Conservation (phyloP, 2,329 filamentous ascomycete genomes). For the Claviceps paspali region DNA sequence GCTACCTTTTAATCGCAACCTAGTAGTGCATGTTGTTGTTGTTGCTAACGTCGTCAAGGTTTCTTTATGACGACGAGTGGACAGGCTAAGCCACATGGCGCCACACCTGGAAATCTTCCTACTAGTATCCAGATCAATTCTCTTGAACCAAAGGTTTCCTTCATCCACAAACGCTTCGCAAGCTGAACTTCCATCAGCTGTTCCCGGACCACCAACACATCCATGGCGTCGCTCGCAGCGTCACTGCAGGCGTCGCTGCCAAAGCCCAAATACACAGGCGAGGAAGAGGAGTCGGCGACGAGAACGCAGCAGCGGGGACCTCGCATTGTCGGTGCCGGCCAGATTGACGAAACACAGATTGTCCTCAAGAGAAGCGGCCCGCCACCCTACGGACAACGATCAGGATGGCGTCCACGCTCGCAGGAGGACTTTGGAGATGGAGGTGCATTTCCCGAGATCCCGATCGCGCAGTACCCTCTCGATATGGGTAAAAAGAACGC, state of each 20-base stretch:
- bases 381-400: conserved; percentile 72
- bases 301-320: conserved; percentile 64
- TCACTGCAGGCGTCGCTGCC: conserved; percentile 70
- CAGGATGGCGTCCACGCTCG: conserved; percentile 78
- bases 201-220: conserved; percentile 3
- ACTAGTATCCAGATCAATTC: conserved; percentile 5
- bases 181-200: conserved; percentile 10
- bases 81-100: conserved; percentile 15
- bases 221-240: conserved; percentile 51
- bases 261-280: conserved; percentile 79
- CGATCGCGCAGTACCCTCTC: conserved; percentile 86
- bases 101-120: conserved; percentile 20
- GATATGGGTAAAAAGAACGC: conserved; percentile 79
- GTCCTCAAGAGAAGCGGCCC: conserved; percentile 72
- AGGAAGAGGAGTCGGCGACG: conserved; percentile 65
- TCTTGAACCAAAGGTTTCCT: background rate
- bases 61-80: background rate
- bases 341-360: conserved; percentile 74
- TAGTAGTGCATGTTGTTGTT: too few relatives aligned
- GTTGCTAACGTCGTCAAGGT: too few relatives aligned
- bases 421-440: conserved; percentile 93
- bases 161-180: conserved; percentile 5
- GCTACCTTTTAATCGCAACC: too few relatives aligned
- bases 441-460: conserved; percentile 87
- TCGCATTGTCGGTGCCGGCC: conserved; percentile 62